A percentile compares a stretch with the other conserved stretches of the same genome.
phyloP scores from a whole-genome alignment of 176 grass and related monocot species.

The Urochloa ruziziensis region DNA sequence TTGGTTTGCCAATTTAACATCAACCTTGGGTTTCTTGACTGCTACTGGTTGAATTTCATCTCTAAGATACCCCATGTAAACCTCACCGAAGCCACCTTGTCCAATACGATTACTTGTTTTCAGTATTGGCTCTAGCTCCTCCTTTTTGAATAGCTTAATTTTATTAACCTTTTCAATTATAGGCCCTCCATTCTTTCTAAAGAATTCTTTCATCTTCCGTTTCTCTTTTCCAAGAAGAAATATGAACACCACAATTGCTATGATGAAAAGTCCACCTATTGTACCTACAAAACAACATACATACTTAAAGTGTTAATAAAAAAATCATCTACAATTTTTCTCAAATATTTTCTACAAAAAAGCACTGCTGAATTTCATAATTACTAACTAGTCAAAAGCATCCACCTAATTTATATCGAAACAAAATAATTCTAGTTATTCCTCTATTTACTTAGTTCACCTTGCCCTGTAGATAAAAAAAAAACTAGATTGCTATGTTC shows the following conservation, averaged over 20 bases:
- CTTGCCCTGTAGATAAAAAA: no score
- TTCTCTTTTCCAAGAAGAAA: not conserved
- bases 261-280: not conserved
- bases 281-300: not conserved
- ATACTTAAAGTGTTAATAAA: not conserved
- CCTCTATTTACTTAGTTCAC: not conserved
- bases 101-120: not conserved
- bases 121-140: not conserved
- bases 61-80: slow-evolving; percentile 37
- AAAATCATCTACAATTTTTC: not conserved
- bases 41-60: slow-evolving; percentile 25
- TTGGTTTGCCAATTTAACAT: slow-evolving; percentile 11
- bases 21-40: slow-evolving; percentile 35
- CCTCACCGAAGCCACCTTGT: slow-evolving; percentile 11
- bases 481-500: no score
- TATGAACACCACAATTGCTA: not conserved
- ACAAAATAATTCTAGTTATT: not conserved
- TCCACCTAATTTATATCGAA: not conserved
- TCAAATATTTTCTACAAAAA: not conserved
- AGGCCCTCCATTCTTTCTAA: not conserved
- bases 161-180: not conserved
- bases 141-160: slow-evolving; percentile 12
- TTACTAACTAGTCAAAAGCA: not conserved
- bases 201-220: not conserved
- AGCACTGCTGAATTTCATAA: not conserved